Evolutionary conservation across 305 asterid species (phyloP).

Genomic region (Euphrasia arctica): DNA sequence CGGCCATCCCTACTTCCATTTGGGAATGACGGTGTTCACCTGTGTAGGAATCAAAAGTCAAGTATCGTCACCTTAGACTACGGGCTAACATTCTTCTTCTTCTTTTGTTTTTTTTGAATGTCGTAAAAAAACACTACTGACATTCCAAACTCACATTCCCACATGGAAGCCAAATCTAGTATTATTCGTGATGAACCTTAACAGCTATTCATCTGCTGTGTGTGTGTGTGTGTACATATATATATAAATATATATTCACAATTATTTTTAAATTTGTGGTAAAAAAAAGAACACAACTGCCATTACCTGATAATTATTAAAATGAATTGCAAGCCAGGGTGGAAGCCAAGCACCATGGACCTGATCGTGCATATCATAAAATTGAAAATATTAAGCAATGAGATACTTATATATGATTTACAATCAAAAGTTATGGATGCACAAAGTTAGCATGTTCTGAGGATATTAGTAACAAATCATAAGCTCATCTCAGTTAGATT

Average conservation of each 20-base stretch:
- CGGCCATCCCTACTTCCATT: too few species aligned
- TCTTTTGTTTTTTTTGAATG: background rate
- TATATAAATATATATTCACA: too few species aligned
- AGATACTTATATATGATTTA: conserved; percentile 7
- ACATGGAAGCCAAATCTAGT: too few species aligned
- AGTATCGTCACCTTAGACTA: too few species aligned
- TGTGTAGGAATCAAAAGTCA: too few species aligned
- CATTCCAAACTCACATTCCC: too few species aligned
- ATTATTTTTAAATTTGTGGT: too few species aligned
- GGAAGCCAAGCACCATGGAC: conserved; percentile 96
- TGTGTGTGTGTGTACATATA: conserved; percentile 5
- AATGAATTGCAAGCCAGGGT: conserved; percentile 71
- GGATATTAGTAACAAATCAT: background rate
- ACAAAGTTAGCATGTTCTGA: background rate
- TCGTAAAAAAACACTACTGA: background rate
- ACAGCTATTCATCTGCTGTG: too few species aligned
- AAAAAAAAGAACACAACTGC: conserved; percentile 14
- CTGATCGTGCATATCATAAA: conserved; percentile 38
- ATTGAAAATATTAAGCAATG: background rate
- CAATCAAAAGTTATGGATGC: background rate
- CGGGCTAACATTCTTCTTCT: too few species aligned
- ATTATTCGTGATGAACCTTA: too few species aligned
- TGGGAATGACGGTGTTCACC: too few species aligned
- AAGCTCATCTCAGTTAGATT: conserved; percentile 8
- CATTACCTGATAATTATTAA: conserved; percentile 62